phyloP scores from a whole-genome alignment of 2,329 filamentous ascomycete species.

The Arthroderma uncinatum region DNA sequence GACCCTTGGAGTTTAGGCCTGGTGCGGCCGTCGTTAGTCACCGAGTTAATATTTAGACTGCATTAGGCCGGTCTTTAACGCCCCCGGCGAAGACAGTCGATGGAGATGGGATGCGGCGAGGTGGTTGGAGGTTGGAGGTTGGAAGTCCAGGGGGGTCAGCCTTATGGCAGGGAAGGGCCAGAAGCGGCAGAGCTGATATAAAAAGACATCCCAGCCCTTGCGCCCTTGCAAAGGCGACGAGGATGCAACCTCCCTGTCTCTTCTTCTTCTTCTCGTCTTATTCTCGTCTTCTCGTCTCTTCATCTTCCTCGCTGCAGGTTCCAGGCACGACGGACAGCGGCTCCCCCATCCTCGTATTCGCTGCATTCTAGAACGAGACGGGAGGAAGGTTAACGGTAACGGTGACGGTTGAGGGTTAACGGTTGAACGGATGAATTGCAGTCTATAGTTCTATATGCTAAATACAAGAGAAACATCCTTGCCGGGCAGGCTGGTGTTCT shows the following conservation, averaged over 20 bases:
- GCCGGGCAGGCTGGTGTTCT: conserved; percentile 1
- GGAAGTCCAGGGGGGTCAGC: not conserved
- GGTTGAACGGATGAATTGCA: not conserved
- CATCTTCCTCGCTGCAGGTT: not conserved
- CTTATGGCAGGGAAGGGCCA: conserved; percentile 4
- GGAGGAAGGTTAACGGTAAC: not conserved
- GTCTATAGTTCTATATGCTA: conserved; percentile 5
- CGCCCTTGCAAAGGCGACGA: too few relatives aligned
- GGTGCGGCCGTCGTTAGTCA: not conserved
- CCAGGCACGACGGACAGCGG: not conserved
- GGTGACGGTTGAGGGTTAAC: too few relatives aligned
- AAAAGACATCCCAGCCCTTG: not conserved
- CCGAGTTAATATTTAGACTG: not conserved
- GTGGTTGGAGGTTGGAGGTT: not conserved
- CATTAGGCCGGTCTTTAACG: not conserved
- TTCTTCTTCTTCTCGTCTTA: not conserved
- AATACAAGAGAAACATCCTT: not conserved
- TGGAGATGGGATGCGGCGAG: not conserved
- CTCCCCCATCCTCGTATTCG: not conserved
- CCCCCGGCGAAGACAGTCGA: not conserved
- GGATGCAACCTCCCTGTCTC: not conserved
- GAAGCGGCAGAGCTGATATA: not conserved
- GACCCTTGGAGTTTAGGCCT: too few relatives aligned
- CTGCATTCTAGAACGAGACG: not conserved
- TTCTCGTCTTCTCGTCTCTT: not conserved